Conservation (phyloP, 768 basidiomycete genomes). For the Leccinum uliginosum region DNA sequence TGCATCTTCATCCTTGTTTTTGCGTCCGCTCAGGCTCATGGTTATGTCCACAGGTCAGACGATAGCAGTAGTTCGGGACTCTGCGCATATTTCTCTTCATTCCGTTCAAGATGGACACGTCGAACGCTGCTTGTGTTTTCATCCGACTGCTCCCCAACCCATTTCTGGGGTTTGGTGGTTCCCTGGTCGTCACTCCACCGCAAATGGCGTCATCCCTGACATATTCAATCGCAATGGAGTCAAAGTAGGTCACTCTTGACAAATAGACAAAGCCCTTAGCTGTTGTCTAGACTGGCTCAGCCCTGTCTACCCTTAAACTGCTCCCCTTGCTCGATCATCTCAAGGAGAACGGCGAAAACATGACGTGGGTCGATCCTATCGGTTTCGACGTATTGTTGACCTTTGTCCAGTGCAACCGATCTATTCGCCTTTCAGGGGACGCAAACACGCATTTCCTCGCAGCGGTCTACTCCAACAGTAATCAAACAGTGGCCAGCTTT, state of each 20-base stretch:
- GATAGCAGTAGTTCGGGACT: slow-evolving; percentile 68
- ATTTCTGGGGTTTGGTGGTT: slow-evolving; percentile 75
- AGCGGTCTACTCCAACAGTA: slow-evolving; percentile 48
- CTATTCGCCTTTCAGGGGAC: slow-evolving; percentile 78
- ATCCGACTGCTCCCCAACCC: slow-evolving; percentile 13
- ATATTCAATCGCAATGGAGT: slow-evolving; percentile 66
- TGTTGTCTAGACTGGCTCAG: slow-evolving; percentile 63
- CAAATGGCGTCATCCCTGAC: slow-evolving; percentile 55
- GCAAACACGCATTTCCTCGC: slow-evolving; percentile 44
- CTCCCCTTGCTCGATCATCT: slow-evolving; percentile 71
- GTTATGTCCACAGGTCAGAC: slow-evolving; percentile 47
- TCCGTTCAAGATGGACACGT: slow-evolving; percentile 74
- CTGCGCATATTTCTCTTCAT: slow-evolving; percentile 63
- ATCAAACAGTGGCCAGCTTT: slow-evolving; percentile 71
- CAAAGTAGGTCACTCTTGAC: slow-evolving; percentile 44
- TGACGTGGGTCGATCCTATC: slow-evolving; percentile 47
- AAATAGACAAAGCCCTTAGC: slow-evolving; percentile 1
- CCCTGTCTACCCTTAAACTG: slow-evolving; percentile 62
- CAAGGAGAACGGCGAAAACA: slow-evolving; percentile 59
- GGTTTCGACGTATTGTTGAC: slow-evolving; percentile 13
- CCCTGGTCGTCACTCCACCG: slow-evolving; percentile 39
- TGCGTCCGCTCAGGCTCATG: slow-evolving; percentile 2
- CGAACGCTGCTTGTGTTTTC: slow-evolving; percentile 39
- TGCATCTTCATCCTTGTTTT: slow-evolving; percentile 28
- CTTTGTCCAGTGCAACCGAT: slow-evolving; percentile 58